Conservation (phyloP, 2,329 filamentous ascomycete genomes). For the Calonectria hongkongensis region DNA sequence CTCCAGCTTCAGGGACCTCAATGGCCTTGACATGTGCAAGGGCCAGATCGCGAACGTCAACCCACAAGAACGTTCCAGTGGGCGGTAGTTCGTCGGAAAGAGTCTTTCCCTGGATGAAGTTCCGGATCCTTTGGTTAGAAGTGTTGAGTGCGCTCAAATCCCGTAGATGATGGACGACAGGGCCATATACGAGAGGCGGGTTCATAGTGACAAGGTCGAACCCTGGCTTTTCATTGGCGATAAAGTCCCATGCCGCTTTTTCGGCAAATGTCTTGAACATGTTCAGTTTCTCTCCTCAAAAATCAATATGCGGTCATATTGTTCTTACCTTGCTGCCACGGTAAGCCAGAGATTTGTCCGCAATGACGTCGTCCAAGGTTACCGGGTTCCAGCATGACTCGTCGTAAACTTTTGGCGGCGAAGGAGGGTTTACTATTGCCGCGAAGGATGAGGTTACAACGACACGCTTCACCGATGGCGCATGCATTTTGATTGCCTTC, state of each 20-base stretch:
- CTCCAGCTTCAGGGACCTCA: slow-evolving; percentile 18
- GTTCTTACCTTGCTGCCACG: slow-evolving; percentile 15
- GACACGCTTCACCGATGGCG: slow-evolving; percentile 15
- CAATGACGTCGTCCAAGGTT: neutral
- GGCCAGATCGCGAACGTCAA: slow-evolving; percentile 29
- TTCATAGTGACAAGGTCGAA: slow-evolving; percentile 27
- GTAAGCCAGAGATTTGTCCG: neutral
- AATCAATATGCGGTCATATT: neutral
- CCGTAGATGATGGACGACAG: neutral
- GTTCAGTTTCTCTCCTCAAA: neutral
- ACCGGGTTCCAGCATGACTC: slow-evolving; percentile 26
- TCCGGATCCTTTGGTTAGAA: slow-evolving; percentile 20
- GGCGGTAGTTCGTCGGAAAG: neutral
- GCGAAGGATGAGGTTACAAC: slow-evolving; percentile 22
- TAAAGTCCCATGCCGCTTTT: slow-evolving; percentile 33
- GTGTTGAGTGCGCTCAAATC: slow-evolving; percentile 20
- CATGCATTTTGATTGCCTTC: slow-evolving; percentile 10
- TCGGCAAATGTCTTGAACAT: slow-evolving; percentile 20
- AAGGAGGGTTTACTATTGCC: slow-evolving; percentile 10
- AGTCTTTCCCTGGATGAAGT: slow-evolving; percentile 5
- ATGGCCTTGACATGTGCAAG: slow-evolving; percentile 29
- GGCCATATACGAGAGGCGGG: slow-evolving; percentile 30
- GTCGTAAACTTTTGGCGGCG: slow-evolving; percentile 9
- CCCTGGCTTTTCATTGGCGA: slow-evolving; percentile 5
- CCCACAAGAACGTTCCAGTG: neutral